Conservation (phyloP, 768 basidiomycete genomes). For the Leccinellum luteum region DNA sequence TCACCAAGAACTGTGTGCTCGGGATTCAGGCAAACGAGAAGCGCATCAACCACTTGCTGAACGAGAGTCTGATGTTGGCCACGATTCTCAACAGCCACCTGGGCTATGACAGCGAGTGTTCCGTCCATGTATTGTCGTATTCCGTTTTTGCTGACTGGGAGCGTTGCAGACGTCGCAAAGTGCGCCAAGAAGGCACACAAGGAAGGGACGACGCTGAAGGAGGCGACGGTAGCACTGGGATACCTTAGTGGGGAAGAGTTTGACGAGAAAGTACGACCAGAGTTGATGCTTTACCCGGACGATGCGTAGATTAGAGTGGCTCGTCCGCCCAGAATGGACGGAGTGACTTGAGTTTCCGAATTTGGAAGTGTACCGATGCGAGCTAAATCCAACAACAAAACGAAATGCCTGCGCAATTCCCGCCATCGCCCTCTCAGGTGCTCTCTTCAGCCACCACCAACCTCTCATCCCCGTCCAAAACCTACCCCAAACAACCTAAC, state of each 20-base stretch:
- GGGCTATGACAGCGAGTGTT: constrained; percentile 89
- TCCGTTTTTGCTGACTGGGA: constrained; percentile 8
- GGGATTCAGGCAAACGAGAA: constrained; percentile 97
- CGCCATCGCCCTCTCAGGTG: constrained; percentile 28
- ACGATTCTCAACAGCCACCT: constrained; percentile 95
- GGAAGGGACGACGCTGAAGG: constrained; percentile 94
- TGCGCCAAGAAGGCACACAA: constrained; percentile 99
- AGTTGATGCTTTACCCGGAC: constrained; percentile 83
- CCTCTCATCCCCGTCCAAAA: not conserved
- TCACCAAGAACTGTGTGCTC: constrained; percentile 95
- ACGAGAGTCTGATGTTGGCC: constrained; percentile 97
- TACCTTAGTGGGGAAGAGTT: constrained; percentile 89
- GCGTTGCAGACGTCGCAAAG: constrained; percentile 82
- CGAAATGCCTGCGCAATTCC: constrained; percentile 34
- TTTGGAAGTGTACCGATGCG: constrained; percentile 33
- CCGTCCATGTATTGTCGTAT: not conserved
- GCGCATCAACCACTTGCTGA: constrained; percentile 81
- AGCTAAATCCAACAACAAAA: constrained; percentile 38
- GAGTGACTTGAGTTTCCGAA: constrained; percentile 27
- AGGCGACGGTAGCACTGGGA: constrained; percentile 86
- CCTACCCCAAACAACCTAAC: not conserved
- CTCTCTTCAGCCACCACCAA: constrained; percentile 18
- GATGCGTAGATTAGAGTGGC: constrained; percentile 34
- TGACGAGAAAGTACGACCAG: constrained; percentile 89
- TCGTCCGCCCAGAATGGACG: constrained; percentile 29